These are phyloP conservation scores for Ustanciosporium gigantosporum DNA, from an alignment of 1,284 basidiomycete species.

Conservation along the genomic window DNA sequence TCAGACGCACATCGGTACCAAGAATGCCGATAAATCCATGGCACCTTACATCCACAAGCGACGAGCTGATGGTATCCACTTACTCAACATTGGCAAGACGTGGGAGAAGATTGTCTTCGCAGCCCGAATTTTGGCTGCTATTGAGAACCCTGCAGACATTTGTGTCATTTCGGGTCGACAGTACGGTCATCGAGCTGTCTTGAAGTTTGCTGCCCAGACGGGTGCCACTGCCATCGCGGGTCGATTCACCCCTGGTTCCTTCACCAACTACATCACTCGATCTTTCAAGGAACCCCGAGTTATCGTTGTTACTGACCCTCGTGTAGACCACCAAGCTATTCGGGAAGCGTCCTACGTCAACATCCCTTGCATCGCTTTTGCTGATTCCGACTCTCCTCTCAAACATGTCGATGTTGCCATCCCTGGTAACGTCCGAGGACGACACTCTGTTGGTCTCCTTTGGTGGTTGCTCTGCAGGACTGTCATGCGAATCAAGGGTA, in stretches of 20 bases:
- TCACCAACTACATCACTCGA: conserved; percentile 98
- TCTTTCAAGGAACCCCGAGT: conserved; percentile 99
- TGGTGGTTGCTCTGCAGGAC: conserved; percentile 99
- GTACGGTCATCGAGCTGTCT: conserved; percentile 98
- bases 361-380: conserved; percentile 98
- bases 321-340: conserved; percentile 99
- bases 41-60: conserved; percentile 96
- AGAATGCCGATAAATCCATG: conserved; percentile 99
- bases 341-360: conserved; percentile 99
- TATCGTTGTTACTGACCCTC: conserved; percentile 96
- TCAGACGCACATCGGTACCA: conserved; percentile 82
- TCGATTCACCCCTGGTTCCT: conserved; percentile 95
- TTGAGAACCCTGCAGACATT: conserved; percentile 97
- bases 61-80: conserved; percentile 93
- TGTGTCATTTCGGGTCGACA: conserved; percentile 97
- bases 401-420: conserved; percentile 98
- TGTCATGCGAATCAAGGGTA: conserved; percentile 91
- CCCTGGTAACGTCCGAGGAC: conserved; percentile 98
- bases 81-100: conserved; percentile 98
- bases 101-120: conserved; percentile 85
- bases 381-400: conserved; percentile 95
- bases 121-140: conserved; percentile 62
- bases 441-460: conserved; percentile 93
- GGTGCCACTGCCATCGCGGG: conserved; percentile 98
- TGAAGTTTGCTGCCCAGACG: conserved; percentile 97